phyloP scores from a whole-genome alignment of 208 protist species.

The Trypanosoma mega region DNA sequence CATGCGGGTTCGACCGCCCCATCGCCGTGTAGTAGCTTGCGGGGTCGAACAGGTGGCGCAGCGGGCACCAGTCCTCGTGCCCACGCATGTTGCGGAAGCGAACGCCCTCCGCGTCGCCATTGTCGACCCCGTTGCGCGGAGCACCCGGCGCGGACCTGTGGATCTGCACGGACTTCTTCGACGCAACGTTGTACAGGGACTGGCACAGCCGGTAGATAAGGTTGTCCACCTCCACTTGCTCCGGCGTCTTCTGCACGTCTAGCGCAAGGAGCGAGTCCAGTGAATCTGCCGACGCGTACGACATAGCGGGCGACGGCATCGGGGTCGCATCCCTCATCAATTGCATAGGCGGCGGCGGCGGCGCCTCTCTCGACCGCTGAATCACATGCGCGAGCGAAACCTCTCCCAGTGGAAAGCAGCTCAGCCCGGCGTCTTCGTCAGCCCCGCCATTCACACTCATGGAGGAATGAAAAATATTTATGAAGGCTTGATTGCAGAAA shows the following conservation, averaged over 20 bases:
- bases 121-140: background rate
- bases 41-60: slow-evolving; percentile 80
- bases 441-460: no score
- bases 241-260: slow-evolving; percentile 20
- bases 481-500: no score
- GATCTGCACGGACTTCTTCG: slow-evolving; percentile 39
- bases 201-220: slow-evolving; percentile 75
- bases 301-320: slow-evolving; percentile 23
- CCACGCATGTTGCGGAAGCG: slow-evolving; percentile 76
- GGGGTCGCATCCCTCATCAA: background rate
- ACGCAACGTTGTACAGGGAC: slow-evolving; percentile 70
- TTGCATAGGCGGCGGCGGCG: background rate
- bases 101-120: slow-evolving; percentile 27
- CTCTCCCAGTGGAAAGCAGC: slow-evolving; percentile 6
- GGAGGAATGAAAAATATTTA: no score
- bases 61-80: slow-evolving; percentile 75
- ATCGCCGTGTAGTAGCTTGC: slow-evolving; percentile 53
- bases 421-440: background rate
- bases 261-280: slow-evolving; percentile 50
- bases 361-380: background rate
- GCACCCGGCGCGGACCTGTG: slow-evolving; percentile 15
- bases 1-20: slow-evolving; percentile 16
- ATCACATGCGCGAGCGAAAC: slow-evolving; percentile 9
- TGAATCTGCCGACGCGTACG: slow-evolving; percentile 59
- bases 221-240: slow-evolving; percentile 42